Percentiles rank a stretch among this genome's conserved stretches.
Conservation (phyloP, 441 rosid species). For the Gossypium trilobum region DNA sequence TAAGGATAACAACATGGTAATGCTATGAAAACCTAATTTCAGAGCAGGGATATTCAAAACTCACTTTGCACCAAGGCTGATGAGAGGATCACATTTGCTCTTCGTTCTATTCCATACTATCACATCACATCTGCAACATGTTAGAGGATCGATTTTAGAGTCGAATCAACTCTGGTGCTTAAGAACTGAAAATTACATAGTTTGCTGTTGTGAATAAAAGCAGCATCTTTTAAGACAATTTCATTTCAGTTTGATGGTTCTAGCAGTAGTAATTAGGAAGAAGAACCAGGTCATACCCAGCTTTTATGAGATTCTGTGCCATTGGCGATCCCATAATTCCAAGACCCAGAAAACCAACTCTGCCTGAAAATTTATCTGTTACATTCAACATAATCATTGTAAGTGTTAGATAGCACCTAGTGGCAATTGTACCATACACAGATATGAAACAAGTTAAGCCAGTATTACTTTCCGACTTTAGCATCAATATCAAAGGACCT, state of each 20-base stretch:
- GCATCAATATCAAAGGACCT: not conserved
- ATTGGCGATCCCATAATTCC: conserved; percentile 95
- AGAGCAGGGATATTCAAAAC: conserved; percentile 16
- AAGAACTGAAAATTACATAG: not conserved
- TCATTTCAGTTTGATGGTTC: not conserved
- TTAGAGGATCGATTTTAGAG: not conserved
- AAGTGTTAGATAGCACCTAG: not conserved
- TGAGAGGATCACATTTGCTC: conserved; percentile 83
- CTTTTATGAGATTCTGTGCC: conserved; percentile 83
- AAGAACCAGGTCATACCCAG: conserved; percentile 44
- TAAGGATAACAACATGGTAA: not conserved
- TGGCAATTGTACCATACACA: not conserved
- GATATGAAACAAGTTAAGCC: not conserved
- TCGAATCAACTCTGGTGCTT: not conserved
- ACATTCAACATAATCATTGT: conserved; percentile 14
- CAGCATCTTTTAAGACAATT: not conserved
- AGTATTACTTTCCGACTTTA: not conserved
- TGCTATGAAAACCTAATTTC: not conserved
- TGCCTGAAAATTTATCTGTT: conserved; percentile 37
- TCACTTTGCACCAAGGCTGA: conserved; percentile 79
- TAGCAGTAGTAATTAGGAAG: not conserved
- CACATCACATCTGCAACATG: conserved; percentile 56
- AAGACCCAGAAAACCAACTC: conserved; percentile 74
- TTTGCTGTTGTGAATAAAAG: not conserved
- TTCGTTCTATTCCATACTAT: conserved; percentile 83